phyloP scores from a whole-genome alignment of 257 asterid genomes.

The Coffea canephora region DNA sequence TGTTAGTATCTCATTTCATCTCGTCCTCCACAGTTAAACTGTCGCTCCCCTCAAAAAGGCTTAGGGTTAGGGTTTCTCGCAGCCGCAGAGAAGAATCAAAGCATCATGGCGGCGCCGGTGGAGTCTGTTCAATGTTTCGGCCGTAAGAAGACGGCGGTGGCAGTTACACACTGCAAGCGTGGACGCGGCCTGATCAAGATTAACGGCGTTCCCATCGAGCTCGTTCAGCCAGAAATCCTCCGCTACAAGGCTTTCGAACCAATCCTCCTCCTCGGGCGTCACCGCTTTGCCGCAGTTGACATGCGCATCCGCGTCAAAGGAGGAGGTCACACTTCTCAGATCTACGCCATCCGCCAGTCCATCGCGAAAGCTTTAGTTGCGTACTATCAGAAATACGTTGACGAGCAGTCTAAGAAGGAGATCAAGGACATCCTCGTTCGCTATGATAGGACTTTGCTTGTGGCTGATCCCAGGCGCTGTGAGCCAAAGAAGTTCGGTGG shows the following conservation, averaged over 20 bases:
- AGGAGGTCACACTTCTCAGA: conserved; percentile 80
- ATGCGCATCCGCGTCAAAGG: conserved; percentile 83
- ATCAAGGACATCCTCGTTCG: conserved; percentile 71
- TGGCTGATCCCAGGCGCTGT: conserved; percentile 84
- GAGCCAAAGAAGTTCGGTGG: conserved; percentile 97
- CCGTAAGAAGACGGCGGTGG: conserved; percentile 76
- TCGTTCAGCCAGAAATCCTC: conserved; percentile 72
- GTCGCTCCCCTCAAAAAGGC: not conserved
- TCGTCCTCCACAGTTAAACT: not conserved
- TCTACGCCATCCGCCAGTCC: conserved; percentile 77
- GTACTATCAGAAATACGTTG: conserved; percentile 71
- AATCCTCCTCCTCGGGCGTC: conserved; percentile 63
- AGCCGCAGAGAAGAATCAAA: not conserved
- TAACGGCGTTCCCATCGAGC: conserved; percentile 80
- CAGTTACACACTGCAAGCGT: conserved; percentile 78
- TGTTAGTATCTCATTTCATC: not conserved
- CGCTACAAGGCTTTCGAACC: conserved; percentile 83
- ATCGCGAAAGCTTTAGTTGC: conserved; percentile 78
- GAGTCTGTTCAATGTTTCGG: conserved; percentile 78
- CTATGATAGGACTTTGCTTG: conserved; percentile 77
- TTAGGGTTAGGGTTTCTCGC: conserved; percentile 14
- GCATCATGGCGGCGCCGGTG: conserved; percentile 46
- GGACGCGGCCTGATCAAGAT: conserved; percentile 75
- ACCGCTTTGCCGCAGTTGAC: conserved; percentile 71
- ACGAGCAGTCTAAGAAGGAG: conserved; percentile 77